These are phyloP conservation scores for Oryza brachyantha DNA, from an alignment of 176 grass and related monocot species.

Conservation along the genomic window DNA sequence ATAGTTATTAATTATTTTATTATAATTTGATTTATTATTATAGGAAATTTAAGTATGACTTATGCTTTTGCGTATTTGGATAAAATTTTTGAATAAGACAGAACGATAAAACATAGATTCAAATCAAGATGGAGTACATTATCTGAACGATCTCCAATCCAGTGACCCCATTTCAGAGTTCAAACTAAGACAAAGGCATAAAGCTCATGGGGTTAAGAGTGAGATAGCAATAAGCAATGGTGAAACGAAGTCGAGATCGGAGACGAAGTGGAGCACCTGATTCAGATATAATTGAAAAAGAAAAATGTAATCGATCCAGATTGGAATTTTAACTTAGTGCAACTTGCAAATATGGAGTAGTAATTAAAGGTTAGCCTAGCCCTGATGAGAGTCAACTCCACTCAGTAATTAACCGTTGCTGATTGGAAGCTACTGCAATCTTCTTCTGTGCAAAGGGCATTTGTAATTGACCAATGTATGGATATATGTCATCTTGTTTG, in stretches of 20 bases:
- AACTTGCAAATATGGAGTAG: background rate
- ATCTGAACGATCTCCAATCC: too few species aligned
- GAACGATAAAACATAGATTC: too few species aligned
- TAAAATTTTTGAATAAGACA: too few species aligned
- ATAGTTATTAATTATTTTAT: too few species aligned
- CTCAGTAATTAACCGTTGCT: background rate
- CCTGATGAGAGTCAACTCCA: background rate
- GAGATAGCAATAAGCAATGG: background rate
- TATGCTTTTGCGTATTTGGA: too few species aligned
- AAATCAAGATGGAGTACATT: too few species aligned
- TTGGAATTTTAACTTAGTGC: background rate
- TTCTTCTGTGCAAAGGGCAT: background rate
- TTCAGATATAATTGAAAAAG: background rate
- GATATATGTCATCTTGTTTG: too few species aligned
- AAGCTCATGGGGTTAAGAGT: background rate
- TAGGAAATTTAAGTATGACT: too few species aligned
- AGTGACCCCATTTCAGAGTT: background rate
- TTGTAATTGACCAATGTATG: too few species aligned
- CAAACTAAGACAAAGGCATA: background rate
- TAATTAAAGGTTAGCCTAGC: too few species aligned
- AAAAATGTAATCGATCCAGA: background rate
- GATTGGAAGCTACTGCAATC: background rate
- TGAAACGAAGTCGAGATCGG: background rate
- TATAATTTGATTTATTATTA: too few species aligned
- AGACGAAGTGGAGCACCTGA: background rate